phyloP scores from a whole-genome alignment of 345 rosid species.

The Populus deltoides region DNA sequence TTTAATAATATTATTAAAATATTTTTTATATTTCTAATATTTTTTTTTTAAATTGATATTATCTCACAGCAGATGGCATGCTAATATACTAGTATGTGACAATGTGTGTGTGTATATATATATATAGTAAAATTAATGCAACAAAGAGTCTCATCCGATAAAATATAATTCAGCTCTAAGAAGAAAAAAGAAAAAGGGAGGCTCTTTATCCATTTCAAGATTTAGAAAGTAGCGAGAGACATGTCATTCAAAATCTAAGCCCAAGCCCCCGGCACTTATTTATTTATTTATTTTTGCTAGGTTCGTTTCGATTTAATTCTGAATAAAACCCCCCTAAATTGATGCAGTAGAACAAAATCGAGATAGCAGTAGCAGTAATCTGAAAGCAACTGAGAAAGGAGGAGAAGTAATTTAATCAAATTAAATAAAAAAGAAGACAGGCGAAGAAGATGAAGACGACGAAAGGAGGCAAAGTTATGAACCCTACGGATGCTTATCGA shows the following conservation, averaged over 20 bases:
- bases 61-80: no score
- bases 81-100: no score
- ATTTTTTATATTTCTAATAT: no score
- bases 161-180: background rate
- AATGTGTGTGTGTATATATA: no score
- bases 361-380: background rate
- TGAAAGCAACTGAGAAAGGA: background rate
- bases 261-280: background rate
- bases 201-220: background rate
- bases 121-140: no score
- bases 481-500: constrained; percentile 98
- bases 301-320: no score
- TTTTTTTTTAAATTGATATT: no score
- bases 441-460: constrained; percentile 85
- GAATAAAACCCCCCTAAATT: background rate
- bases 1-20: no score
- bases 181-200: background rate
- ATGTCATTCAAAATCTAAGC: background rate
- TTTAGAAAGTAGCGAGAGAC: background rate
- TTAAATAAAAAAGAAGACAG: background rate
- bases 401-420: background rate
- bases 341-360: background rate
- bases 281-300: no score
- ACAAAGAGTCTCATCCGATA: no score
- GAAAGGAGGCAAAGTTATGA: constrained; percentile 98